These are phyloP conservation scores for Colletotrichum brevisporum DNA, from an alignment of 2,329 filamentous ascomycete species.

Conservation along the genomic window DNA sequence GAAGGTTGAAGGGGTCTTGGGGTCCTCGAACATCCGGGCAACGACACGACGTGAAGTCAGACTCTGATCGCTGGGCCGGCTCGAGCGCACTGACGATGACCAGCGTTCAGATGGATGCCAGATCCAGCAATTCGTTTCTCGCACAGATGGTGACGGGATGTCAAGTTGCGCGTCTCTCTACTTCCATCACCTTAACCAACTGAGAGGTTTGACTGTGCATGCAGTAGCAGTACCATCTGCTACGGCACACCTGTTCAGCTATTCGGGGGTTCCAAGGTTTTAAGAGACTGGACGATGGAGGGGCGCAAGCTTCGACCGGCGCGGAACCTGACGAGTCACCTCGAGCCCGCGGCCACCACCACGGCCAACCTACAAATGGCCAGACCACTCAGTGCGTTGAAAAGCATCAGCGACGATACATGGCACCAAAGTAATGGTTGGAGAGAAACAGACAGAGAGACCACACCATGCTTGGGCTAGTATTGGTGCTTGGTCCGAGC, in stretches of 20 bases:
- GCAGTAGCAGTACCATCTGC: too few relatives aligned
- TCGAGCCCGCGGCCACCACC: too few relatives aligned
- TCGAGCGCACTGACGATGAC: conserved; percentile 22
- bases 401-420: not conserved
- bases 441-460: not conserved
- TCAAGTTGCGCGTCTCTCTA: not conserved
- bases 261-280: conserved; percentile 24
- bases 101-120: conserved; percentile 24
- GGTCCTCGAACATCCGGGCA: conserved; percentile 13
- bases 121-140: conserved; percentile 19
- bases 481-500: conserved; percentile 5
- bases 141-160: conserved; percentile 32
- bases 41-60: not conserved
- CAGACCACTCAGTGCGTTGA: not conserved
- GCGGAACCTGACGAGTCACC: not conserved
- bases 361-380: too few relatives aligned
- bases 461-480: not conserved
- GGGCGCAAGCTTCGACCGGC: conserved; percentile 24
- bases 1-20: conserved; percentile 7
- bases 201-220: too few relatives aligned
- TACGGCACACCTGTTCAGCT: conserved; percentile 10
- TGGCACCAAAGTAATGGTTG: conserved; percentile 15
- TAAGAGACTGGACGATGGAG: conserved; percentile 7
- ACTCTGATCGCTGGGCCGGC: conserved; percentile 13
- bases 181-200: not conserved